Percentiles rank a stretch among this genome's conserved stretches.
These are phyloP conservation scores for Ochetophila trinervis DNA, from an alignment of 306 rosid genomes.

Conservation along the genomic window DNA sequence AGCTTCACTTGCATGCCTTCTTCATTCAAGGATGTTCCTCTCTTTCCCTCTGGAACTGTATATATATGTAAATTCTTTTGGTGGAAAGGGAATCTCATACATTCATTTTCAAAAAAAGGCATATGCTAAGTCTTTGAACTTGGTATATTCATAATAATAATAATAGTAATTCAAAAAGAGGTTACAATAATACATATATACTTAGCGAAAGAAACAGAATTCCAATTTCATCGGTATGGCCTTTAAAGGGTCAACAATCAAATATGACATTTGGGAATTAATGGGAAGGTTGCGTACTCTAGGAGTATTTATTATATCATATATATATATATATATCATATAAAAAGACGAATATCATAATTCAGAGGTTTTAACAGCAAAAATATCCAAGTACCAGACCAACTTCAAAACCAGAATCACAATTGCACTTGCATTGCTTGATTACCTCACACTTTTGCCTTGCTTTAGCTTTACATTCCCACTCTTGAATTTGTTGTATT, in stretches of 20 bases:
- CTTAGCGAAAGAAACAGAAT: not conserved
- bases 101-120: constrained; percentile 25
- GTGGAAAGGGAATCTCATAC: constrained; percentile 14
- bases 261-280: not conserved
- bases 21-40: not conserved
- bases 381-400: no score
- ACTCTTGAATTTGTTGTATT: no score
- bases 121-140: constrained; percentile 25
- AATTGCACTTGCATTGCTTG: no score
- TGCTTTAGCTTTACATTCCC: no score
- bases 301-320: not conserved
- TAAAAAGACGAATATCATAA: no score
- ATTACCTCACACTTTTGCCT: no score
- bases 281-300: no score
- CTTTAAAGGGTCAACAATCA: not conserved
- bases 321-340: not conserved
- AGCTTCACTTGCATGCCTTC: constrained; percentile 14
- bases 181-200: constrained; percentile 13
- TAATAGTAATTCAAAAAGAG: constrained; percentile 14
- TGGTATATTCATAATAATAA: not conserved
- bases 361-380: no score
- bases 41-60: no score
- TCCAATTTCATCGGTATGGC: not conserved
- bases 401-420: no score
- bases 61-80: constrained; percentile 14